Conservation (phyloP, 2,329 filamentous ascomycete genomes). For the Ascochyta fabae region DNA sequence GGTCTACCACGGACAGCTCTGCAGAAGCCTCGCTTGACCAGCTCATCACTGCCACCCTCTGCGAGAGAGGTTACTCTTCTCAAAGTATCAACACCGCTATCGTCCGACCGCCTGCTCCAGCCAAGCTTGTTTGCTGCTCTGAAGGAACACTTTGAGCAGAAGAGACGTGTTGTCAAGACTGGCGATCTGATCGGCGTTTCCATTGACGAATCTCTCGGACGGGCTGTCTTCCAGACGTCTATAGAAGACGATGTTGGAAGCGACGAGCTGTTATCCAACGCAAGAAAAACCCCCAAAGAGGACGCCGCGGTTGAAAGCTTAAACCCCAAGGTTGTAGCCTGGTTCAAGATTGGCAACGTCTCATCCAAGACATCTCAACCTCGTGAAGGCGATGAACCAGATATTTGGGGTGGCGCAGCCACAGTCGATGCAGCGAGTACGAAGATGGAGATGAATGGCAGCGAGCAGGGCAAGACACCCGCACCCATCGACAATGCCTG, state of each 20-base stretch:
- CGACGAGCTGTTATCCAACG: conserved; percentile 60
- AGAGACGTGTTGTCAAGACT: conserved; percentile 79
- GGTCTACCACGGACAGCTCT: conserved; percentile 42
- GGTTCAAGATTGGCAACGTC: conserved; percentile 85
- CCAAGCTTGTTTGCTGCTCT: conserved; percentile 84
- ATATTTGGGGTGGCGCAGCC: conserved; percentile 84
- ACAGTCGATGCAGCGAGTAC: conserved; percentile 86
- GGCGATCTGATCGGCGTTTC: conserved; percentile 90
- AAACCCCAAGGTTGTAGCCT: conserved; percentile 67
- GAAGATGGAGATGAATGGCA: conserved; percentile 90
- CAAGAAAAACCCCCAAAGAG: conserved; percentile 45
- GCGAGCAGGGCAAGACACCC: conserved; percentile 80
- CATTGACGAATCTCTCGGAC: conserved; percentile 83
- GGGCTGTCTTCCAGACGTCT: conserved; percentile 75
- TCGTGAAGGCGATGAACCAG: conserved; percentile 66
- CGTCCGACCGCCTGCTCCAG: conserved; percentile 84
- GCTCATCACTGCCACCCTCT: conserved; percentile 61
- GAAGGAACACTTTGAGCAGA: conserved; percentile 86
- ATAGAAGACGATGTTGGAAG: conserved; percentile 72
- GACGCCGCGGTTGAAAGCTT: conserved; percentile 18
- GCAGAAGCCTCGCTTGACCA: conserved; percentile 53
- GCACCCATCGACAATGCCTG: conserved; percentile 78
- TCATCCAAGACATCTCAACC: conserved; percentile 55
- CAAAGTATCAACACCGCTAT: conserved; percentile 87
- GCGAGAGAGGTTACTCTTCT: conserved; percentile 84